Conservation (phyloP, 2,329 filamentous ascomycete species). For the Geosmithia flava region DNA sequence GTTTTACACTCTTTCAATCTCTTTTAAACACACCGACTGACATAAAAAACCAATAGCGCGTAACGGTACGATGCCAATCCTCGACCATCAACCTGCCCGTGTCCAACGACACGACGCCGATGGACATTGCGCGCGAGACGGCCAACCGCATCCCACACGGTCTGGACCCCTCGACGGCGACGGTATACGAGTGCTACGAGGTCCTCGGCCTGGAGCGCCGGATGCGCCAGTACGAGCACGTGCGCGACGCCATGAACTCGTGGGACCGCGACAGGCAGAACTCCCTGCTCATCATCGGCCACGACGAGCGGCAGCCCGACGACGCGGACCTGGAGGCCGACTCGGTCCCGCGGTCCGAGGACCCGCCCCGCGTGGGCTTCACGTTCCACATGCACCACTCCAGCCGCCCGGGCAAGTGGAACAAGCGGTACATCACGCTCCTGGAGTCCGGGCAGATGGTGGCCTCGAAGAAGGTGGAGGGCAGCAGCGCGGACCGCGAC, state of each 20-base stretch:
- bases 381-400: conserved; percentile 69
- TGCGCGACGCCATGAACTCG: conserved; percentile 82
- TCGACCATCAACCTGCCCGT: conserved; percentile 60
- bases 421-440: conserved; percentile 69
- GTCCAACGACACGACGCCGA: conserved; percentile 58
- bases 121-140: conserved; percentile 60
- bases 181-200: conserved; percentile 68
- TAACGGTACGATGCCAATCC: conserved; percentile 61
- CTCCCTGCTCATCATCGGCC: conserved; percentile 53
- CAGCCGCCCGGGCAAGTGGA: conserved; percentile 75
- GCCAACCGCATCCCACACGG: conserved; percentile 48
- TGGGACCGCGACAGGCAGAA: conserved; percentile 81
- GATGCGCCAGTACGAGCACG: conserved; percentile 71
- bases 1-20: conserved; percentile 13
- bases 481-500: conserved; percentile 47
- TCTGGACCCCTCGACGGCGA: conserved; percentile 51
- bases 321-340: conserved; percentile 51
- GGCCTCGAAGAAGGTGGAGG: conserved; percentile 50
- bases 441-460: conserved; percentile 60
- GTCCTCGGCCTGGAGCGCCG: conserved; percentile 70
- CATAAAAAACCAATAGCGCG: conserved; percentile 31
- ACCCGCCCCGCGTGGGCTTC: conserved; percentile 52
- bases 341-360: conserved; percentile 43
- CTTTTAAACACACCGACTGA: conserved; percentile 3
- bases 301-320: conserved; percentile 36